phyloP scores from a whole-genome alignment of 75 land plant genomes.

The Picea sitchensis region DNA sequence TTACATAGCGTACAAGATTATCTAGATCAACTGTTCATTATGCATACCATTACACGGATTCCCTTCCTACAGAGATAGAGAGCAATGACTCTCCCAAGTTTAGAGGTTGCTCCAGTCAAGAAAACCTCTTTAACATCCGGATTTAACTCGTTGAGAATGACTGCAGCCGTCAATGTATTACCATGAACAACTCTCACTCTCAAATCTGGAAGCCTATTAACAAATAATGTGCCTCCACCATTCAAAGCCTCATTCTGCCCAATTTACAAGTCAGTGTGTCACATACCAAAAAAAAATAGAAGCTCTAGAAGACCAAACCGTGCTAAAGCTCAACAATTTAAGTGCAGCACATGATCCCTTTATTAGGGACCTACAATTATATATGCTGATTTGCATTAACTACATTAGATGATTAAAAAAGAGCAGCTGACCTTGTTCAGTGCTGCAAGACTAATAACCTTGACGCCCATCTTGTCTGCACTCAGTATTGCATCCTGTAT shows the following conservation, averaged over 20 bases:
- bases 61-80: slow-evolving; percentile 72
- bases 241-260: slow-evolving; percentile 89
- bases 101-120: slow-evolving; percentile 94
- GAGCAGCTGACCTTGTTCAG: slow-evolving; percentile 70
- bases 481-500: slow-evolving; percentile 85
- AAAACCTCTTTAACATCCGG: slow-evolving; percentile 75
- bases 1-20: too few species aligned
- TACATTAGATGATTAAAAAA: too few species aligned
- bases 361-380: background rate
- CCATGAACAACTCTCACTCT: slow-evolving; percentile 92
- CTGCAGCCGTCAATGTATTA: slow-evolving; percentile 90
- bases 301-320: background rate
- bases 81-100: slow-evolving; percentile 91
- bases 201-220: slow-evolving; percentile 69
- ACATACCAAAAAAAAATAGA: background rate
- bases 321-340: background rate
- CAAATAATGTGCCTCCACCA: slow-evolving; percentile 86
- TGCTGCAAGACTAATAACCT: slow-evolving; percentile 96
- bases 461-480: slow-evolving; percentile 81
- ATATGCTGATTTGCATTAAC: background rate
- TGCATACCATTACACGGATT: slow-evolving; percentile 70
- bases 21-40: too few species aligned
- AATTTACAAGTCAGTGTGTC: background rate
- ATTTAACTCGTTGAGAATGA: slow-evolving; percentile 71
- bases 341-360: background rate